A percentile compares a stretch with the other conserved stretches of the same genome.
These are phyloP conservation scores for Syncephalastrum contaminatum DNA, from an alignment of 371 early-diverging fungal genomes.

Conservation along the genomic window DNA sequence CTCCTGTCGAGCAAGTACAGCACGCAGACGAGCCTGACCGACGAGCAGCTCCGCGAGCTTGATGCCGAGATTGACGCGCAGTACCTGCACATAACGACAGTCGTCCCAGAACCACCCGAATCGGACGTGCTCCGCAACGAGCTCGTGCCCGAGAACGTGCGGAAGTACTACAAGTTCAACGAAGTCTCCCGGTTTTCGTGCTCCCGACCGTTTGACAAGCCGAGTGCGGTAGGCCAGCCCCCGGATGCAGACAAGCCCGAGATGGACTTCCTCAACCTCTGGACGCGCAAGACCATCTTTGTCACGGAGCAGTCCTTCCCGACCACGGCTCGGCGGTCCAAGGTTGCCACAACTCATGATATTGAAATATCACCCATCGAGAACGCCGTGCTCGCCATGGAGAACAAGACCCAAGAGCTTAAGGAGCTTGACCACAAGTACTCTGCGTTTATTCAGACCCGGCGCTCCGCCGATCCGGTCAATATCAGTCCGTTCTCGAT, in stretches of 20 bases:
- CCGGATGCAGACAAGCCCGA: slow-evolving; percentile 29
- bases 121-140: slow-evolving; percentile 29
- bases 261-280: slow-evolving; percentile 71
- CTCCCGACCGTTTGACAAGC: slow-evolving; percentile 50
- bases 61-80: slow-evolving; percentile 52
- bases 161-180: slow-evolving; percentile 64
- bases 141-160: slow-evolving; percentile 45
- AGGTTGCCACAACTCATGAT: slow-evolving; percentile 48
- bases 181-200: slow-evolving; percentile 67
- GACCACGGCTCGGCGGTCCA: slow-evolving; percentile 59
- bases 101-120: slow-evolving; percentile 59
- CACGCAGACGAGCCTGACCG: slow-evolving; percentile 24
- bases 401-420: slow-evolving; percentile 69
- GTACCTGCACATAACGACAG: slow-evolving; percentile 73
- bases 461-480: slow-evolving; percentile 19
- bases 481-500: slow-evolving; percentile 79
- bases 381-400: slow-evolving; percentile 74
- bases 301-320: slow-evolving; percentile 72
- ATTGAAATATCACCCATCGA: slow-evolving; percentile 75
- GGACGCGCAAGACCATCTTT: slow-evolving; percentile 75
- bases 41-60: slow-evolving; percentile 54
- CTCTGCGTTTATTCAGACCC: slow-evolving; percentile 21
- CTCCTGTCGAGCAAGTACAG: slow-evolving; percentile 48
- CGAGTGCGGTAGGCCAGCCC: not conserved
- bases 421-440: slow-evolving; percentile 56